phyloP scores from a whole-genome alignment of 2,329 filamentous ascomycete species.

The Pseudocercospora ulei region DNA sequence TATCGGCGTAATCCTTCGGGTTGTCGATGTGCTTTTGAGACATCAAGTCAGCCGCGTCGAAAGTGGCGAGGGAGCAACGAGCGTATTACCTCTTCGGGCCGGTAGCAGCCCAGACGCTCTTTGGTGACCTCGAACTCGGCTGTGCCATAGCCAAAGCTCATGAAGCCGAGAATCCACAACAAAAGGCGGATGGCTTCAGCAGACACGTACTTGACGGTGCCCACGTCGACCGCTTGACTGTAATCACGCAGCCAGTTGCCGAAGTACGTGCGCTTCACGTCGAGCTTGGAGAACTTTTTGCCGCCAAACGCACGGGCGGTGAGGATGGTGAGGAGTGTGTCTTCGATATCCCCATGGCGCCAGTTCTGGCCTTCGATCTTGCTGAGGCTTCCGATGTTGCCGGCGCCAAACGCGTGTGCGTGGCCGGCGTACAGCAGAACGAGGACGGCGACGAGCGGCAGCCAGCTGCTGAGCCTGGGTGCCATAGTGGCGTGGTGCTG shows the following conservation, averaged over 20 bases:
- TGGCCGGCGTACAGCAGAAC: slow-evolving; percentile 25
- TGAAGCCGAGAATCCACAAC: slow-evolving; percentile 79
- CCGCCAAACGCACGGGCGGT: slow-evolving; percentile 52
- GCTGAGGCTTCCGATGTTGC: slow-evolving; percentile 83
- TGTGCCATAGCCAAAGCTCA: slow-evolving; percentile 76
- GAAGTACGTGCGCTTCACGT: slow-evolving; percentile 78
- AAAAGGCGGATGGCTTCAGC: slow-evolving; percentile 83
- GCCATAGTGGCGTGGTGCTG: slow-evolving; percentile 18
- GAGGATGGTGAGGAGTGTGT: slow-evolving; percentile 46
- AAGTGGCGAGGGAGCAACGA: too few species aligned
- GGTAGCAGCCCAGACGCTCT: slow-evolving; percentile 69
- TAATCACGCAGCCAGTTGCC: slow-evolving; percentile 94
- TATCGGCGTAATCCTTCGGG: slow-evolving; percentile 77
- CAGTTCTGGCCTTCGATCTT: slow-evolving; percentile 43
- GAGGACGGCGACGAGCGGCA: slow-evolving; percentile 21
- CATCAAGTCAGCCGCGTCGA: too few species aligned
- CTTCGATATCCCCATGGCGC: slow-evolving; percentile 47
- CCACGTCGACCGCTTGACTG: slow-evolving; percentile 86
- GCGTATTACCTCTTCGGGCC: slow-evolving; percentile 74
- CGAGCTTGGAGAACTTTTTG: slow-evolving; percentile 82
- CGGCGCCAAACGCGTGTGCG: slow-evolving; percentile 39
- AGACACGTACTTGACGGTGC: slow-evolving; percentile 81
- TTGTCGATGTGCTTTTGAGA: slow-evolving; percentile 76
- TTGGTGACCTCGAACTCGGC: slow-evolving; percentile 77
- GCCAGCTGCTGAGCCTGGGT: slow-evolving; percentile 20